Evolutionary conservation across 2,329 filamentous ascomycete species (phyloP).

Genomic region (Chaetothyriales sp.): DNA sequence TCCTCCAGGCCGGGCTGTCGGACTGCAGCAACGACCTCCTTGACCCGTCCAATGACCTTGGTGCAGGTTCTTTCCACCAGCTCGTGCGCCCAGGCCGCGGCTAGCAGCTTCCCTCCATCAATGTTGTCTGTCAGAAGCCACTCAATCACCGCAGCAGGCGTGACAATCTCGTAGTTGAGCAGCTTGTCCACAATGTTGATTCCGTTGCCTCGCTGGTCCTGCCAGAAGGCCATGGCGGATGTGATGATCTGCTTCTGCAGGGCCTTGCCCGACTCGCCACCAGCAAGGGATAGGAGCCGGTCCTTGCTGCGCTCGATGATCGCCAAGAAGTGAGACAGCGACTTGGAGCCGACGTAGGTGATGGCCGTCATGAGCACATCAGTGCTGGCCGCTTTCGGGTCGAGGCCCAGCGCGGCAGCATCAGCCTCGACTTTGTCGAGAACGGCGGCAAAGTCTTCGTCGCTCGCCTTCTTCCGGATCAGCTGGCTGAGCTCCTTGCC

Average conservation of each 20-base stretch:
- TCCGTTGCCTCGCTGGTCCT: conserved; percentile 76
- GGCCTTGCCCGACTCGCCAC: conserved; percentile 45
- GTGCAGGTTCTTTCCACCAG: conserved; percentile 75
- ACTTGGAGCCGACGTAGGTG: conserved; percentile 87
- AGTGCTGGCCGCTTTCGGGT: conserved; percentile 55
- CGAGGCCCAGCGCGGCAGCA: conserved; percentile 52
- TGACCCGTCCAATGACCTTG: conserved; percentile 76
- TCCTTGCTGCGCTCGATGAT: conserved; percentile 93
- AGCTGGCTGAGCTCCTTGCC: conserved; percentile 68
- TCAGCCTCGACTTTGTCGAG: conserved; percentile 70
- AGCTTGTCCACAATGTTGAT: conserved; percentile 91
- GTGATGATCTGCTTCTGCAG: conserved; percentile 79
- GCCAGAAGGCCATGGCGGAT: conserved; percentile 86
- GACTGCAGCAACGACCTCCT: conserved; percentile 57
- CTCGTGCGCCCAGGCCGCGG: conserved; percentile 68
- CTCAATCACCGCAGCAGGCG: conserved; percentile 68
- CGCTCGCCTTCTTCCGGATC: conserved; percentile 67
- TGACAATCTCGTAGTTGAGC: conserved; percentile 90
- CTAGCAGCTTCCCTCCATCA: conserved; percentile 51
- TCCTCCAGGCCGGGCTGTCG: conserved; percentile 41
- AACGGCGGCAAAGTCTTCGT: conserved; percentile 71
- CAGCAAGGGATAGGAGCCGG: conserved; percentile 63
- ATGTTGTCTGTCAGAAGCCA: conserved; percentile 66
- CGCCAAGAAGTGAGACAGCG: conserved; percentile 84
- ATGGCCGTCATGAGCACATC: conserved; percentile 90